phyloP scores from a whole-genome alignment of 306 rosid genomes.

The Gillenia trifoliata region DNA sequence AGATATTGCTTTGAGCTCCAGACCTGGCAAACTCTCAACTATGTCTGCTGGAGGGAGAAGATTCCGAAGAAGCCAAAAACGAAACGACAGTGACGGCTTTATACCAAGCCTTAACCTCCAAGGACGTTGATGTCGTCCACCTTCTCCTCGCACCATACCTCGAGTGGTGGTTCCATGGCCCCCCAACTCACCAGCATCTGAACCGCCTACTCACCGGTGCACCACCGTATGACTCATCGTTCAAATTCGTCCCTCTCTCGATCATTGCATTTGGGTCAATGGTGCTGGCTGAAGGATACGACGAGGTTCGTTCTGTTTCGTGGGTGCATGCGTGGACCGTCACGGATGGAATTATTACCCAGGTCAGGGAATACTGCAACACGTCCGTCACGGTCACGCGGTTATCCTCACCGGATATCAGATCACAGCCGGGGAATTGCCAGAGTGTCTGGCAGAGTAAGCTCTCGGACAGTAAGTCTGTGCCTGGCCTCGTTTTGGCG shows the following conservation, averaged over 20 bases:
- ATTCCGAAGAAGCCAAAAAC: slow-evolving; percentile 28
- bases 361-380: slow-evolving; percentile 70
- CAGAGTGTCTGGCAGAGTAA: slow-evolving; percentile 67
- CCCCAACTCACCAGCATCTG: slow-evolving; percentile 60
- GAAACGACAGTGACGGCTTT: slow-evolving; percentile 29
- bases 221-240: slow-evolving; percentile 22
- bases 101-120: slow-evolving; percentile 47
- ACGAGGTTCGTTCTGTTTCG: slow-evolving; percentile 34
- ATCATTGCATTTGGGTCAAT: slow-evolving; percentile 48
- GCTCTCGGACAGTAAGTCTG: slow-evolving; percentile 39
- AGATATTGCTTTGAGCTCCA: background rate
- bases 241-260: slow-evolving; percentile 39
- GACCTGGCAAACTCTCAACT: slow-evolving; percentile 32
- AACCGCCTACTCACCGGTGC: slow-evolving; percentile 50
- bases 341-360: slow-evolving; percentile 45
- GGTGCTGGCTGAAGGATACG: slow-evolving; percentile 63
- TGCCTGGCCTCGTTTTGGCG: slow-evolving; percentile 71
- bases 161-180: slow-evolving; percentile 94
- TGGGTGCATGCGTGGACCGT: slow-evolving; percentile 87
- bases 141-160: slow-evolving; percentile 47
- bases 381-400: slow-evolving; percentile 61
- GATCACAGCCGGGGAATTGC: slow-evolving; percentile 24
- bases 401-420: slow-evolving; percentile 21
- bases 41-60: background rate
- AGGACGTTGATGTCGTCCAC: slow-evolving; percentile 35